A percentile compares a stretch with the other conserved stretches of the same genome.
These are phyloP conservation scores for Amylocarpus encephaloides DNA, from an alignment of 2,329 filamentous ascomycete genomes.

Conservation along the genomic window DNA sequence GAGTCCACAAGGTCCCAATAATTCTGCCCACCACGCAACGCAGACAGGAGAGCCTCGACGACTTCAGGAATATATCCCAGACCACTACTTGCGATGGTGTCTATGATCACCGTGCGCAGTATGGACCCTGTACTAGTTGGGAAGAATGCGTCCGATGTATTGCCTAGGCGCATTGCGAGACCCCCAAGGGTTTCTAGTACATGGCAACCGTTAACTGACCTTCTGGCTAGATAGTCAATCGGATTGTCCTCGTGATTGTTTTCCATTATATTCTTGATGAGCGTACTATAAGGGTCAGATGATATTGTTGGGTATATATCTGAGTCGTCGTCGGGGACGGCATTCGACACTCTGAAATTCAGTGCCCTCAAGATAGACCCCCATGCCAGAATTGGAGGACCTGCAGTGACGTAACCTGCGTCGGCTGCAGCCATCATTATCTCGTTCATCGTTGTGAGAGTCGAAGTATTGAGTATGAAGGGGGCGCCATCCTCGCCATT, in stretches of 20 bases:
- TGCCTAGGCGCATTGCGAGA: conserved; percentile 39
- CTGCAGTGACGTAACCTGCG: conserved; percentile 53
- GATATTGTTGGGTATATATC: not conserved
- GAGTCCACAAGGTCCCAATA: conserved; percentile 30
- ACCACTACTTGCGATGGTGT: conserved; percentile 28
- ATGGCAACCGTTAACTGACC: conserved; percentile 39
- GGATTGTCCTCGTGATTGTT: conserved; percentile 36
- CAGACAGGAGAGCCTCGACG: conserved; percentile 29
- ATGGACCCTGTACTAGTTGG: conserved; percentile 30
- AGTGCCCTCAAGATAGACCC: conserved; percentile 67
- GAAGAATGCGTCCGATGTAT: conserved; percentile 35
- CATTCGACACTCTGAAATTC: conserved; percentile 25
- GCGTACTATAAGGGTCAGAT: conserved; percentile 34
- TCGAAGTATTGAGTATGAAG: conserved; percentile 64
- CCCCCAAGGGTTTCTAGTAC: conserved; percentile 43
- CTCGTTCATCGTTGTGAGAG: conserved; percentile 66
- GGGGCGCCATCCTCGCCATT: conserved; percentile 39
- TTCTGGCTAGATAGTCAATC: conserved; percentile 40
- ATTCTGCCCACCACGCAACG: conserved; percentile 24
- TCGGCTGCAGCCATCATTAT: conserved; percentile 58
- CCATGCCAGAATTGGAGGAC: conserved; percentile 76
- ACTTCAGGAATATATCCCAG: conserved; percentile 33
- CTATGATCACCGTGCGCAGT: conserved; percentile 32
- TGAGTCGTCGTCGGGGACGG: conserved; percentile 1
- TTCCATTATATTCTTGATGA: conserved; percentile 38